phyloP scores from a whole-genome alignment of 2,329 filamentous ascomycete genomes.

The Metarhizium rileyi region DNA sequence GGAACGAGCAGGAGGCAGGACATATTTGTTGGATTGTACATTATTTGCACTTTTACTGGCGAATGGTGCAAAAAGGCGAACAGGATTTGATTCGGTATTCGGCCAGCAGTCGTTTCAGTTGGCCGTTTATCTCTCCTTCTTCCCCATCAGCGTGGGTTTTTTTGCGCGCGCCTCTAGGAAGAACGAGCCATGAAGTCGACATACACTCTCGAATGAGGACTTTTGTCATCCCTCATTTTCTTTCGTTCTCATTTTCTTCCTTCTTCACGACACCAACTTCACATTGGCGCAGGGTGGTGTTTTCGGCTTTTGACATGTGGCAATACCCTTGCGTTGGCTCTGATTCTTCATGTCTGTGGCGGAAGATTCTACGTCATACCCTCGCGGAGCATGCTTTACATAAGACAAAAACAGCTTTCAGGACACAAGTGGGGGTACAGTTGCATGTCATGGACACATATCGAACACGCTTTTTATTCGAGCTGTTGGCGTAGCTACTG shows the following conservation, averaged over 20 bases:
- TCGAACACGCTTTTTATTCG: conserved; percentile 5
- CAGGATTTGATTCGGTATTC: conserved; percentile 20
- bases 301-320: conserved; percentile 14
- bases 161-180: neutral
- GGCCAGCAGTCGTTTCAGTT: neutral
- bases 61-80: conserved; percentile 26
- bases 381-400: conserved; percentile 1
- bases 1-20: conserved; percentile 8
- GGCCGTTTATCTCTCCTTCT: neutral
- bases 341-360: conserved; percentile 11
- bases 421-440: conserved; percentile 1
- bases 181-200: neutral
- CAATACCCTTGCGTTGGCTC: conserved; percentile 17
- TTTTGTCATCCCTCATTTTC: conserved; percentile 1
- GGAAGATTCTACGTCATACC: neutral
- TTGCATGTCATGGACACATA: conserved; percentile 4
- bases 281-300: conserved; percentile 14
- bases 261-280: conserved; percentile 3
- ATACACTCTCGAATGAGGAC: conserved; percentile 1
- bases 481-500: conserved; percentile 6
- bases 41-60: conserved; percentile 28
- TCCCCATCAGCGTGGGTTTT: neutral
- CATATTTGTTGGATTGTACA: conserved; percentile 32
- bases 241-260: conserved; percentile 2
- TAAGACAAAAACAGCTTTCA: conserved; percentile 1